Base-by-base conservation (phyloP, 768 basidiomycete genomes). In the Boletellus ananas region DNA sequence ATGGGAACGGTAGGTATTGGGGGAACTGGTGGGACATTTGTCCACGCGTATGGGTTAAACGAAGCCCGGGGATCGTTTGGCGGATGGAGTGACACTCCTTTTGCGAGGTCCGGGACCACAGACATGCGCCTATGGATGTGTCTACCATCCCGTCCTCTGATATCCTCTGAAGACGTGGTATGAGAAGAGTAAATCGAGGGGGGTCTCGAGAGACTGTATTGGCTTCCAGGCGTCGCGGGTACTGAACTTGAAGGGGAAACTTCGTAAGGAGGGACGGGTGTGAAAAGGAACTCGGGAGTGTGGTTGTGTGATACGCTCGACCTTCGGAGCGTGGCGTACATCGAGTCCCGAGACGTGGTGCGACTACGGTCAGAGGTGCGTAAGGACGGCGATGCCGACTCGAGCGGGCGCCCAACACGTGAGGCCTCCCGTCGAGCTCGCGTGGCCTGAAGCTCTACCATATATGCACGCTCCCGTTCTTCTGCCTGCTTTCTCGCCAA, bases 361-460 rank as follows among this genome's bases (percentile, higher is more conserved):
- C 67, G 73, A 71, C 76, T 52, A 31, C 66, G 59, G 50, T 64
- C 64, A 36, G 54, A 27, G 34, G 51, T 37, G 43, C 61, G 54
- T 43, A 62, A 49, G 34, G 54, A 56, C 34, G 58, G 49, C 43
- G 64, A 52, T 11, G 43, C 43, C 36, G 63, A 49, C 50, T 65
- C 60, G 14, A 62, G 49, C 33, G 59, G 40, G 45, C 68, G 61
- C 31, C 82, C 83, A 31, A 71, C 73, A 59, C 83, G 77, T 47
- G 73, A 68, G 3, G 74, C 68, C 60, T 89, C 86, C 53, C 84
- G 78, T 57, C 87, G 72, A 36, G 71, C 52, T 55, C 88, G 75
- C 3, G 85, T 70, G 27, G 83, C 84, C 34, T 71, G 72, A 16
- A 90, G 72, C 63, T 83, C 79, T 43, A 85, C 84, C 13, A 73